These are phyloP conservation scores for Porpolomopsis calyptriformis DNA, from an alignment of 768 basidiomycete genomes.

Conservation along the genomic window DNA sequence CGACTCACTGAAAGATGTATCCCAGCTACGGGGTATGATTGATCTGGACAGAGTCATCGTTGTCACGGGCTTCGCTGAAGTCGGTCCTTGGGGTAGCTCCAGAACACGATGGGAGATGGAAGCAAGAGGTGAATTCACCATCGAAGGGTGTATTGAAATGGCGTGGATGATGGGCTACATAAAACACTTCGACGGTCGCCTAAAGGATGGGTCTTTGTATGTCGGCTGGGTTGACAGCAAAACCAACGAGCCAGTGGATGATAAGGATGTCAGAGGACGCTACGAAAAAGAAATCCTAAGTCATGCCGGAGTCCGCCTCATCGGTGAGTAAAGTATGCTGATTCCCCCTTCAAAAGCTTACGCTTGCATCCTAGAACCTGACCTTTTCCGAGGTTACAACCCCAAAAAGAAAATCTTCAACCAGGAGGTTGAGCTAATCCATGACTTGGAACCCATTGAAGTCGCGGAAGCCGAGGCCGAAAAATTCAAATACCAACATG, in stretches of 20 bases:
- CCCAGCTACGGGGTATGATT: conserved; percentile 74
- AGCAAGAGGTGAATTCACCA: conserved; percentile 91
- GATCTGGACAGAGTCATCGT: conserved; percentile 96
- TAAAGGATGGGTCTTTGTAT: conserved; percentile 84
- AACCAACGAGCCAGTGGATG: conserved; percentile 87
- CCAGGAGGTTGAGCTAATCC: no score
- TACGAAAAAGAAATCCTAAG: conserved; percentile 91
- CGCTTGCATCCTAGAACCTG: conserved; percentile 58
- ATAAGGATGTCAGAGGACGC: conserved; percentile 89
- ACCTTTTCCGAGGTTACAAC: conserved; percentile 97
- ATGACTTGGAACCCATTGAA: no score
- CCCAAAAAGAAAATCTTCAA: no score
- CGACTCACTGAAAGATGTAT: conserved; percentile 62
- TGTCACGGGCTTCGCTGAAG: conserved; percentile 93
- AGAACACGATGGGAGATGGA: conserved; percentile 99
- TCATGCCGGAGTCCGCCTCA: conserved; percentile 88
- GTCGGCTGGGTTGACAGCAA: conserved; percentile 99
- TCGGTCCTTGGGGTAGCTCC: conserved; percentile 96
- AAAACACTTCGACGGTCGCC: conserved; percentile 96
- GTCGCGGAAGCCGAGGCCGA: no score
- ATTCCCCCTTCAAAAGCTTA: conserved; percentile 9
- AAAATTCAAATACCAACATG: no score
- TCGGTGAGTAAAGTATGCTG: conserved; percentile 48
- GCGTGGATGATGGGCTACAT: conserved; percentile 99
- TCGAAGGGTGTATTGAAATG: conserved; percentile 98